A percentile compares a stretch with the other conserved stretches of the same genome.
Conservation (phyloP, 1,284 basidiomycete species). For the Sporisorium reilianum region DNA sequence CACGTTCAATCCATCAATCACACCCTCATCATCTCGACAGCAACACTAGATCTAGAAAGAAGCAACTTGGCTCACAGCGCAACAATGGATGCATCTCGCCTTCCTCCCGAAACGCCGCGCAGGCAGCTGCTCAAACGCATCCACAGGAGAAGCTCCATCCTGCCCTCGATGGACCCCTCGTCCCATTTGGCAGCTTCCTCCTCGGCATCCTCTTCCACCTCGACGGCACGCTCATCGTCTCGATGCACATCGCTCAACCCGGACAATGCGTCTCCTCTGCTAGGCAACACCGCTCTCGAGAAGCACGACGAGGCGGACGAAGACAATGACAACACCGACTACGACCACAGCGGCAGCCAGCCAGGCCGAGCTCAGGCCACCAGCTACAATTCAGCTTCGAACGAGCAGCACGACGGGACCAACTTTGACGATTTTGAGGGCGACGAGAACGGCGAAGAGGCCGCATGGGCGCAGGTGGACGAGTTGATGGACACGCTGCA, state of each 20-base stretch:
- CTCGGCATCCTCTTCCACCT: constrained; percentile 14
- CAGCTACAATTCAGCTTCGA: constrained; percentile 1
- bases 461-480: constrained; percentile 46
- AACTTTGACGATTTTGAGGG: background rate
- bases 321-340: constrained; percentile 8
- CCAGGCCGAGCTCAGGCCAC: background rate
- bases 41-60: background rate
- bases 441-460: constrained; percentile 45
- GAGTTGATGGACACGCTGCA: constrained; percentile 50
- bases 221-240: constrained; percentile 22
- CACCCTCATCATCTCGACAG: background rate
- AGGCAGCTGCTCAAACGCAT: constrained; percentile 55
- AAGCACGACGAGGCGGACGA: constrained; percentile 33
- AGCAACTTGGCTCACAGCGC: no score
- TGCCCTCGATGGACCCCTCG: constrained; percentile 27
- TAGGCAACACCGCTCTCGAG: constrained; percentile 8
- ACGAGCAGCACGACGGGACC: background rate
- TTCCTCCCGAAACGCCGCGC: constrained; percentile 48
- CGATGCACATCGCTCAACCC: constrained; percentile 21
- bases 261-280: constrained; percentile 15
- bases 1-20: background rate
- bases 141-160: constrained; percentile 47
- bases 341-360: background rate
- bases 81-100: constrained; percentile 32
- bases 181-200: constrained; percentile 14